These are phyloP conservation scores for Neodidymelliopsis sp. DNA, from an alignment of 2,329 filamentous ascomycete species.

Conservation along the genomic window DNA sequence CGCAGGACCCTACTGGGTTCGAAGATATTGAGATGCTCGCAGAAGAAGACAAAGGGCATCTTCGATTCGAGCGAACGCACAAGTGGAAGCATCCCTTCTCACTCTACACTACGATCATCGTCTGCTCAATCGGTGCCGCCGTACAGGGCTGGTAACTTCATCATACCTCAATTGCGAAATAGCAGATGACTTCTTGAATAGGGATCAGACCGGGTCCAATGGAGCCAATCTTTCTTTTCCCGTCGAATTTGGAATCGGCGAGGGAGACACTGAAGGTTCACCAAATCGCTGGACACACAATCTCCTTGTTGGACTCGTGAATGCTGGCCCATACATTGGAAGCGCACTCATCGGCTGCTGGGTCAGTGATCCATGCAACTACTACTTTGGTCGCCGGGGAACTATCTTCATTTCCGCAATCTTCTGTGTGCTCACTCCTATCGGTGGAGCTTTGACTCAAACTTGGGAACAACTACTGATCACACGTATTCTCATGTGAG, in stretches of 20 bases:
- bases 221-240: constrained; percentile 67
- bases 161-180: no score
- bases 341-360: constrained; percentile 40
- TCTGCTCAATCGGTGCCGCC: constrained; percentile 71
- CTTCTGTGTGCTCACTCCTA: constrained; percentile 35
- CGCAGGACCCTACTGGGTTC: constrained; percentile 69
- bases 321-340: constrained; percentile 39
- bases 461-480: constrained; percentile 35
- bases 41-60: constrained; percentile 64
- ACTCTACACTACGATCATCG: constrained; percentile 70
- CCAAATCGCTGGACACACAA: constrained; percentile 27
- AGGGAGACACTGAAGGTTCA: constrained; percentile 21
- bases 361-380: constrained; percentile 38
- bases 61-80: constrained; percentile 69
- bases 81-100: constrained; percentile 65
- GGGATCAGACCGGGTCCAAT: constrained; percentile 65
- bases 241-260: constrained; percentile 56
- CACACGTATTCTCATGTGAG: constrained; percentile 28
- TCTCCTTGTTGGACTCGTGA: constrained; percentile 26
- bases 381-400: constrained; percentile 37
- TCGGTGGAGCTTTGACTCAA: constrained; percentile 32
- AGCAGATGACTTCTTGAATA: no score
- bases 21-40: constrained; percentile 68
- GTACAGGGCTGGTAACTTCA: constrained; percentile 53
- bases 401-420: constrained; percentile 39